These are phyloP conservation scores for Jamesozyma lodderae DNA, from an alignment of 805 yeast genomes.

Conservation along the genomic window DNA sequence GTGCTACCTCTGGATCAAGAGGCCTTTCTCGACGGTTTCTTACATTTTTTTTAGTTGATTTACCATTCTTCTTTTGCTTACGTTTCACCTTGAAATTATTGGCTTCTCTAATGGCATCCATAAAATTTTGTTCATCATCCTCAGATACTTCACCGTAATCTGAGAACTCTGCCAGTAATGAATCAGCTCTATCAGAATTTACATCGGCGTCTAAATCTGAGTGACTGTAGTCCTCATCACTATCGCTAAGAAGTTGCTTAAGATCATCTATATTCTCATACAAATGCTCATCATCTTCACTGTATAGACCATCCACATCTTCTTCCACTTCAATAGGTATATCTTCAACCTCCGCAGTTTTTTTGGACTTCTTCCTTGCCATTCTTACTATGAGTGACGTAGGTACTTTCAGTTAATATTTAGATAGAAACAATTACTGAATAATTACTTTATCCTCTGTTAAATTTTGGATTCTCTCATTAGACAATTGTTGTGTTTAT, in stretches of 20 bases:
- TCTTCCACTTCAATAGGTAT: not conserved
- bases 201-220: slow-evolving; percentile 1
- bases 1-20: slow-evolving; percentile 64
- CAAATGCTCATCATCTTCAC: slow-evolving; percentile 22
- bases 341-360: not conserved
- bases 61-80: slow-evolving; percentile 30
- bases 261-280: slow-evolving; percentile 30
- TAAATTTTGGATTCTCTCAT: no score
- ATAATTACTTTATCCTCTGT: no score
- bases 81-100: slow-evolving; percentile 45
- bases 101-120: slow-evolving; percentile 60
- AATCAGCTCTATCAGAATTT: slow-evolving; percentile 28
- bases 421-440: no score
- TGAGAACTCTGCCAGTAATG: slow-evolving; percentile 30
- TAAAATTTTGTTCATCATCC: slow-evolving; percentile 38
- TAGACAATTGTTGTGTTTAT: no score
- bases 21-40: slow-evolving; percentile 32
- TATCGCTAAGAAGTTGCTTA: slow-evolving; percentile 15
- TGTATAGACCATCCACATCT: not conserved
- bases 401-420: no score
- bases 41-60: slow-evolving; percentile 20
- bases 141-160: slow-evolving; percentile 33
- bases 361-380: not conserved
- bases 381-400: not conserved
- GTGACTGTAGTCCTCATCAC: slow-evolving; percentile 7